phyloP scores from a whole-genome alignment of 495 filamentous ascomycete genomes.

The Immersiella caudata region DNA sequence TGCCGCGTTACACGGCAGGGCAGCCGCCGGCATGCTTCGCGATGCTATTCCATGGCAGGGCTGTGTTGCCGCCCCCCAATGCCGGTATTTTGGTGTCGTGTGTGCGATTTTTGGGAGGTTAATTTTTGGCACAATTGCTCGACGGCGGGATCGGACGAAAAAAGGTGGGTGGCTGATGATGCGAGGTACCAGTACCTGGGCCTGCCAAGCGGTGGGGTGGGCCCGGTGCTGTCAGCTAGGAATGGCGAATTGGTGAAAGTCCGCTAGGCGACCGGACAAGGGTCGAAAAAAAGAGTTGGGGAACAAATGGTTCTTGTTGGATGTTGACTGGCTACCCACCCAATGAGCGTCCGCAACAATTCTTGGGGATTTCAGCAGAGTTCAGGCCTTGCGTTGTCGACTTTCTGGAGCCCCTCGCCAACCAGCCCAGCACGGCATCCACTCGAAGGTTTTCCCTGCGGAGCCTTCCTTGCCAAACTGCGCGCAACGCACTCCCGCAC shows the following conservation, averaged over 20 bases:
- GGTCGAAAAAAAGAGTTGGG: conserved; percentile 45
- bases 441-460: conserved; percentile 5
- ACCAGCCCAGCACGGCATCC: conserved; percentile 11
- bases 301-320: conserved; percentile 39
- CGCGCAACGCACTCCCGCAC: not conserved
- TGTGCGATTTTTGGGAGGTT: not conserved
- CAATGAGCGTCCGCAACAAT: conserved; percentile 34
- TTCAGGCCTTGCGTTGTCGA: conserved; percentile 17
- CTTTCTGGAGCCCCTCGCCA: not conserved
- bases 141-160: conserved; percentile 23
- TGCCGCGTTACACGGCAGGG: not conserved
- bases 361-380: conserved; percentile 31
- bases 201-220: conserved; percentile 20
- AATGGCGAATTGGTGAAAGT: conserved; percentile 32
- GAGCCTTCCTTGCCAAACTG: conserved; percentile 10
- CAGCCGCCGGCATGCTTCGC: not conserved
- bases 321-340: conserved; percentile 34
- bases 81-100: not conserved
- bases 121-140: conserved; percentile 16
- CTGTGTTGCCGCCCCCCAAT: conserved; percentile 9
- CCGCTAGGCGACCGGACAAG: conserved; percentile 37
- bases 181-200: conserved; percentile 38
- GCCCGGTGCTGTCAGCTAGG: conserved; percentile 30
- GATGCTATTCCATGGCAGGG: not conserved
- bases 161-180: conserved; percentile 24